Evolutionary conservation across 768 basidiomycete species (phyloP), one percentile per base, ranked within the genome.

Genomic region (Serpula lacrymans): DNA sequence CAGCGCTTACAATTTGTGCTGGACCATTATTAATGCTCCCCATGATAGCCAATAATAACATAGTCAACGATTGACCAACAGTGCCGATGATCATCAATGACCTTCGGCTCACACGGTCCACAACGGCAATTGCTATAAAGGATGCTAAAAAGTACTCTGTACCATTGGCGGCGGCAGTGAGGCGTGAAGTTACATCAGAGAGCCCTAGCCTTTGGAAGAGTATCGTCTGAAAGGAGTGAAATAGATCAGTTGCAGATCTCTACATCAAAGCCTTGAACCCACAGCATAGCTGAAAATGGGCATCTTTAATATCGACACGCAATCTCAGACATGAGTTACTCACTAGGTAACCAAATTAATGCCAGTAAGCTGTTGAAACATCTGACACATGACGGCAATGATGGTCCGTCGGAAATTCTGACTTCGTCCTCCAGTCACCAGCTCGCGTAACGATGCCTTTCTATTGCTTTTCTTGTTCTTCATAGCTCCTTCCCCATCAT

Each of bases 41-140:
- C 18, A 51, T 37, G 22, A 50, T 37, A 37, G 59, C 57, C 12
- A 64, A 49, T 39, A 63, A 34, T 16, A 51, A 40, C 61, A 67
- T 63, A 5, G 55, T 53, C 10, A 42, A 26, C 12, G 40, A 48
- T 42, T 55, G 34, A 50, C 70, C 71, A 39, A 63, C 49, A 17
- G 73, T 67, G 32, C 75, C 75, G 48, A 57, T 61, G 52, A 75
- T 60, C 40, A 76, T 67, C 30, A 76, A 55, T 25, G 59, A 58
- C 41, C 74, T 63, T 41, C 74, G 67, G 42, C 74, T 74, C 51
- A 72, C 65, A 42, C 62, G 55, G 53, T 77, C 75, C 48, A 76
- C 67, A 39, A 67, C 62, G 51, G 62, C 71, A 60, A 75, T 71
- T 16, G 70, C 70, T 43, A 71, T 58, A 12, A 73, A 66, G 26